Conservation (phyloP, 1,284 basidiomycete genomes). For the Pterulicium gracile region DNA sequence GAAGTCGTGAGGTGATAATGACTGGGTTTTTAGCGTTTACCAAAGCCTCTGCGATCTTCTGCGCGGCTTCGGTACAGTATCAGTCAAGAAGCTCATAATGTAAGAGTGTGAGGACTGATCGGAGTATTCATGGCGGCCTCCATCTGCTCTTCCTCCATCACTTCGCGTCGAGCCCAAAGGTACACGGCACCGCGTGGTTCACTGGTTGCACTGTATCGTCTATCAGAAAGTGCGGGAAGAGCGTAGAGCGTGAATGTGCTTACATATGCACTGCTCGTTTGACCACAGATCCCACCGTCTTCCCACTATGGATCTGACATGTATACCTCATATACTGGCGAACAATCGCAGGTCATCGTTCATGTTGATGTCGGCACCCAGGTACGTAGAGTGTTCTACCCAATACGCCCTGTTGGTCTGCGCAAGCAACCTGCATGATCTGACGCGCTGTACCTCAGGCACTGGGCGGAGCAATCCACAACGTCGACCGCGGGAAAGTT, state of each 20-base stretch:
- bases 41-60: constrained; percentile 36
- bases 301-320: constrained; percentile 44
- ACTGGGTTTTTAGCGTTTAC: constrained; percentile 41
- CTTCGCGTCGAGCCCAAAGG: constrained; percentile 61
- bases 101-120: constrained; percentile 14
- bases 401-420: too few species aligned
- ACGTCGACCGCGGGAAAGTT: constrained; percentile 48
- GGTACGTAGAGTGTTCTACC: too few species aligned
- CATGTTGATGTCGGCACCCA: constrained; percentile 69
- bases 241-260: constrained; percentile 6
- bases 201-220: constrained; percentile 39
- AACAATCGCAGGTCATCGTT: constrained; percentile 52
- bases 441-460: constrained; percentile 27
- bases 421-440: too few species aligned
- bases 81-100: background rate
- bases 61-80: constrained; percentile 23
- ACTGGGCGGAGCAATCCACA: constrained; percentile 62
- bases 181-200: constrained; percentile 64
- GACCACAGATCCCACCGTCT: constrained; percentile 36
- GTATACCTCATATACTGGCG: constrained; percentile 65
- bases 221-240: constrained; percentile 1
- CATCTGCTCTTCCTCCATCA: constrained; percentile 54
- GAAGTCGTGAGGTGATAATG: constrained; percentile 55
- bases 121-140: constrained; percentile 19
- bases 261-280: constrained; percentile 55